A percentile compares a stretch with the other conserved stretches of the same genome.
These are phyloP conservation scores for Dipodascus albidus DNA, from an alignment of 805 yeast species.

Conservation along the genomic window DNA sequence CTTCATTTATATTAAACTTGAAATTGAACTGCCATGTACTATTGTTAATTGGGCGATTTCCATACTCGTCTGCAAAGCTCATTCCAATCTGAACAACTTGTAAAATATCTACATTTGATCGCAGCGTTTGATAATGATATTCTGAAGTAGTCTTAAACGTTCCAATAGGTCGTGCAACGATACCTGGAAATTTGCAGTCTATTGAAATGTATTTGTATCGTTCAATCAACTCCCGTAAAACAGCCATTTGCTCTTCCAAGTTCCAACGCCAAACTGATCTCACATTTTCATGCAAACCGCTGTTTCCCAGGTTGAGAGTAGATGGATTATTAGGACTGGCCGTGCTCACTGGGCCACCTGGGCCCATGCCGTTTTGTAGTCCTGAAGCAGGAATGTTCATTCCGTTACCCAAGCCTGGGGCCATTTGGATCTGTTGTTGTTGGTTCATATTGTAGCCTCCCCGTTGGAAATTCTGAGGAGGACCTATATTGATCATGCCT, in stretches of 20 bases:
- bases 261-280: constrained; percentile 33
- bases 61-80: constrained; percentile 57
- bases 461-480: not conserved
- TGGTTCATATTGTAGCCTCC: not conserved
- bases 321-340: constrained; percentile 6
- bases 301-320: constrained; percentile 10
- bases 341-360: constrained; percentile 3
- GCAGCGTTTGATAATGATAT: constrained; percentile 90
- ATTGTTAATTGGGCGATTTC: constrained; percentile 54
- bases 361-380: constrained; percentile 12
- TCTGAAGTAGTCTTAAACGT: constrained; percentile 80
- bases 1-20: constrained; percentile 56
- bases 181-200: constrained; percentile 93
- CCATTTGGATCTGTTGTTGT: constrained; percentile 3
- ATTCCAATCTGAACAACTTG: constrained; percentile 80
- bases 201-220: constrained; percentile 34
- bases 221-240: constrained; percentile 26
- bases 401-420: constrained; percentile 13
- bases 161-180: constrained; percentile 92
- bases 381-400: constrained; percentile 14
- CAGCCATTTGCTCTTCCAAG: constrained; percentile 29
- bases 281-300: constrained; percentile 15
- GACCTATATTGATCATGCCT: not conserved
- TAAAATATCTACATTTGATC: constrained; percentile 81
- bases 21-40: constrained; percentile 97